phyloP scores from a whole-genome alignment of 257 asterid species.

The Fraxinus cuspidata region DNA sequence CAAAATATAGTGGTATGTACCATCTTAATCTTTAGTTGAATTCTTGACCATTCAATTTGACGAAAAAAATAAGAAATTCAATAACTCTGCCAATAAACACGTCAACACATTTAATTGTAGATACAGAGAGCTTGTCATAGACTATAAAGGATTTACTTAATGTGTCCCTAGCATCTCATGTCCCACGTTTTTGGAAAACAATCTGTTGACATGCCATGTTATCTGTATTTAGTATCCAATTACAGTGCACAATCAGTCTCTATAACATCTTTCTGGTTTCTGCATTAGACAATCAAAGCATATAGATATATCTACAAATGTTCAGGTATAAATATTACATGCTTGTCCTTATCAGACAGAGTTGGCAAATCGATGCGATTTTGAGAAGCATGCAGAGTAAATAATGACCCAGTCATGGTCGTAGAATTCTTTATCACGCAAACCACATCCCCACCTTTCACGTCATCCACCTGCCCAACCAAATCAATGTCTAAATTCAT shows the following conservation, averaged over 20 bases:
- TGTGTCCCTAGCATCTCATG: not conserved
- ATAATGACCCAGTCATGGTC: slow-evolving; percentile 82
- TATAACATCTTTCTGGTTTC: not conserved
- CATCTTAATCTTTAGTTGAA: no score
- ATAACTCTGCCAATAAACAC: no score
- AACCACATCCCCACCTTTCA: slow-evolving; percentile 68
- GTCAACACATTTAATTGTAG: no score
- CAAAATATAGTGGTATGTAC: no score
- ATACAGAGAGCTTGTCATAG: no score
- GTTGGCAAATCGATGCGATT: slow-evolving; percentile 88
- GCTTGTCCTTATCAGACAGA: slow-evolving; percentile 73
- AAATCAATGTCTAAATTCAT: no score
- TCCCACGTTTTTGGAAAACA: no score
- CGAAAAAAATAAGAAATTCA: no score
- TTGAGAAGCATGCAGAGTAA: slow-evolving; percentile 93
- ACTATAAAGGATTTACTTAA: no score
- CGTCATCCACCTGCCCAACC: slow-evolving; percentile 60
- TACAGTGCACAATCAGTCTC: not conserved
- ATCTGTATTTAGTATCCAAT: no score
- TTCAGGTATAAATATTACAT: slow-evolving; percentile 45
- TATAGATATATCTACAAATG: not conserved
- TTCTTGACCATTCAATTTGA: no score
- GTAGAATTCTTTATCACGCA: slow-evolving; percentile 85
- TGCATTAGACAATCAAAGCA: slow-evolving; percentile 5
- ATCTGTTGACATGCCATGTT: no score